Evolutionary conservation across 768 basidiomycete genomes (phyloP), one percentile per base, ranked within the genome.

Genomic region (Mycena alexandri): DNA sequence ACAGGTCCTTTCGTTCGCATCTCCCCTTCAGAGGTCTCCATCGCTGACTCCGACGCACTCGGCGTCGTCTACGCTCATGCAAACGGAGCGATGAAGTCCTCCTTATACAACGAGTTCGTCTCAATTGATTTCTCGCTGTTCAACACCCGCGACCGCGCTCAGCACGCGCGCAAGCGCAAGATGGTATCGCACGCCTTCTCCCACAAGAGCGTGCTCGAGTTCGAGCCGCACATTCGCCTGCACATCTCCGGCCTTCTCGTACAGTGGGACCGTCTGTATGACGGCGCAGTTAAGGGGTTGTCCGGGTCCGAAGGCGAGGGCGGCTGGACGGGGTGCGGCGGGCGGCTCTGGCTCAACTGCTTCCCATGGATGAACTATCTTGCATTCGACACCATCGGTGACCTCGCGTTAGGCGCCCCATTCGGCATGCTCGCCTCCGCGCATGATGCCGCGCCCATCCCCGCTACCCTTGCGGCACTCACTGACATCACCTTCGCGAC

Each of bases 81-180:
- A 6, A 94, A 89, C 60, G 93, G 93, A n/a, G 86, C 90, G 6
- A 83, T 91, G 63, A 95, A 95, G 73, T 86, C 90, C 19, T 74
- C 87, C 22, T 93, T 93, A 75, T 93, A 91, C 75, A 88, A 91
- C 66, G 87, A 86, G 14, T 94, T 94, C 72, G 91, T 93, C 22
- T 89, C 89, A 21, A 91, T 92, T 63, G 82, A 79, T 34, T 85
- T 88, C 22, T 90, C 90, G 1, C 79, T 93, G 24, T 93, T 94
- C 85, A 93, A 90, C 78, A 92, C 91, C 14, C 88, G 93, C 43
- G 86, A 91, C 72, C 87, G 93, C 33, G 73, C 77, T 6, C 92
- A 94, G 63, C 95, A 96, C 76, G 85, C 92, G 8, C 88, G 94
- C 48, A 96, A 96, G 80, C 90, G 94, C 81, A 96, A 96, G 81